Base-by-base conservation (phyloP, 2,329 filamentous ascomycete species). In the Penicillium sp. region DNA sequence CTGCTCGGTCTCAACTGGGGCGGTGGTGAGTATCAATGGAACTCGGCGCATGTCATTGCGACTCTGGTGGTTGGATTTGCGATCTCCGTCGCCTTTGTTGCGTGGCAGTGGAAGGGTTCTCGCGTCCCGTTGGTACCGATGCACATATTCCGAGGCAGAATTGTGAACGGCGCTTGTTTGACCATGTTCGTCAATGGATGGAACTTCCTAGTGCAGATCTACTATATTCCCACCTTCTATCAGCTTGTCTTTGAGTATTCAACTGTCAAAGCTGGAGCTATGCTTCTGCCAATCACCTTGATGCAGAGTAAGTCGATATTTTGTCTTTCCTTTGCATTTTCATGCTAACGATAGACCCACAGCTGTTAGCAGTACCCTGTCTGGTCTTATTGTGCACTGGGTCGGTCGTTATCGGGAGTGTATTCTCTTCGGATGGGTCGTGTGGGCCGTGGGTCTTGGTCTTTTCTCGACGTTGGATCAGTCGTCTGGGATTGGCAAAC, bases 161-260 rank as follows among this genome's bases (percentile, higher is more conserved):
- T 83, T 24, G 79, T 83, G 24, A 81, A 80, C 29, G 80, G 81
- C 1, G 79, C 80, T 1, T 82, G 78, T 52, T 56, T 84, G 15
- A 82, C 79, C 13, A 82, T 82, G 78, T 79, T 80, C 29, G 77
- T 84, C 61, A 83, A 83, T 44, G 81, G 81, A 3, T 84, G 81
- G 81, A 83, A 83, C 56, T 83, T 83, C 49, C 70, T 83, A 20
- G 76, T 81, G n/a, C 81, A 84, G 54, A 65, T 85, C 2, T 87
- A 85, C 65, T 86, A 82, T 58, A 71, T 87, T 2, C 84, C 84
- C 0, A 74, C 85, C 0, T 87, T 84, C 62, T 82, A 82, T 37
- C 83, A 86, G 62, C 81, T 84, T 47, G 80, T 80, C 1, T 75
- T 78, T 18, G 67, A 68, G 15, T 72, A 73, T 41, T 72, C 68